Evolutionary conservation across 2,329 filamentous ascomycete genomes (phyloP), one percentile per base, ranked within the genome.

Genomic region (Phaeosphaeriaceae sp.): DNA sequence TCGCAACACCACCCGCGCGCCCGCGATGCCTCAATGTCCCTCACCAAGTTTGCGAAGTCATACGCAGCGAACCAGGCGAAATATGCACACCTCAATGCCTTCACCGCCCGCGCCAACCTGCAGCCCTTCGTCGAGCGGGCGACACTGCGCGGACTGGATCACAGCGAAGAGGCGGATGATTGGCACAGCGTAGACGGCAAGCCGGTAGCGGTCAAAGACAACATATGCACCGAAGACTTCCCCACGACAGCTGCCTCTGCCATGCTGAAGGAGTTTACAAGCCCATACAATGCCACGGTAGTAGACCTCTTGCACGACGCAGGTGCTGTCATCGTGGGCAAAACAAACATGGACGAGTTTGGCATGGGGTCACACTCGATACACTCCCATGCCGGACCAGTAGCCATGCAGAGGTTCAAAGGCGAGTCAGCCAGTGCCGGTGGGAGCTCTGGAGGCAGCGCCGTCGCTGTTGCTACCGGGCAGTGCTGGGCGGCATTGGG

Each of bases 281-380:
- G 90, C 60, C 91, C 93, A 3, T 94, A 91, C 76, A 87, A 93
- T 73, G 92, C 94, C 19, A 94, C 91, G 9, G 88, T 97, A 19
- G 87, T 96, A 33, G 80, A 83, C 51, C 85, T 89, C 67, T 83
- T 97, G 33, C 84, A 85, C 55, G 74, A 81, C 25, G 83, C 85
- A 5, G 90, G 89, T 44, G 88, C 87, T 6, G 76, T 84, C 6
- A 76, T 94, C 1, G 83, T 88, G 1, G 90, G 90, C 7, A 97
- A 97, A 78, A 93, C 92, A 1, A 97, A 96, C 74, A 88, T 98
- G 83, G 95, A 98, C 78, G 95, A 96, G 74, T 97, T 97, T 74
- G 93, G 93, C 25, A 97, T 97, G 93, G 93, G 93, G 1, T 96
- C 92, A 9, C 89, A 97, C 73, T 90, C 89, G 1, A 84, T 83